Conservation (phyloP, 2,329 filamentous ascomycete genomes). For the Colletotrichum sp. region DNA sequence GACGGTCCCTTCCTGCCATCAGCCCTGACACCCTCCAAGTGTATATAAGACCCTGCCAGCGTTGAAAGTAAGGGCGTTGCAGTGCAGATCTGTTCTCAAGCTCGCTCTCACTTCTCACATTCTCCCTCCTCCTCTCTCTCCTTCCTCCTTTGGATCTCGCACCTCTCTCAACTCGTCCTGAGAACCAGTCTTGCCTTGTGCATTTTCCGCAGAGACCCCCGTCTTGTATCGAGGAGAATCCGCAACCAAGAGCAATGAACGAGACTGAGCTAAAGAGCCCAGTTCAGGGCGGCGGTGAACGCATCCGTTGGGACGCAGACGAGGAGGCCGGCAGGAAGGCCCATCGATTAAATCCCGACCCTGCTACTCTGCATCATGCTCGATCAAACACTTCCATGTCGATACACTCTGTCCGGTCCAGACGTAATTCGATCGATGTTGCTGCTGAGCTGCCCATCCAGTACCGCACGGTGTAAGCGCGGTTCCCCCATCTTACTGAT, state of each 20-base stretch:
- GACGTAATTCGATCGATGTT: conserved; percentile 43
- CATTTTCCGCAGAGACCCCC: too few relatives aligned
- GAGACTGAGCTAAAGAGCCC: conserved; percentile 27
- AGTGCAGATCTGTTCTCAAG: neutral
- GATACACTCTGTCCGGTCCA: conserved; percentile 42
- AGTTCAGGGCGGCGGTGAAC: conserved; percentile 24
- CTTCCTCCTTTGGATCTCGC: neutral
- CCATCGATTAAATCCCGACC: conserved; percentile 4
- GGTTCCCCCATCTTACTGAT: neutral
- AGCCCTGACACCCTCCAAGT: neutral
- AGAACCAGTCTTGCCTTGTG: neutral
- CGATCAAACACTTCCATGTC: conserved; percentile 43
- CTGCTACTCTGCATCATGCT: conserved; percentile 23
- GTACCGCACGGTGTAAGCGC: conserved; percentile 56
- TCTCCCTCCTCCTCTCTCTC: neutral
- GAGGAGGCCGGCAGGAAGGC: conserved; percentile 29
- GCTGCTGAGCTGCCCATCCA: conserved; percentile 53
- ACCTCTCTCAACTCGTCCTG: neutral
- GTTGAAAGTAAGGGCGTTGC: neutral
- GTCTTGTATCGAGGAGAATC: neutral
- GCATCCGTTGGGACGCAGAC: conserved; percentile 42
- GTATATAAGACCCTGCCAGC: conserved; percentile 14
- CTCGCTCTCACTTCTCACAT: conserved; percentile 3
- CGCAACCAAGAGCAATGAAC: conserved; percentile 24
- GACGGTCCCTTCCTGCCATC: neutral